phyloP scores from a whole-genome alignment of 2,329 filamentous ascomycete genomes.

The Xylariaceae sp. region DNA sequence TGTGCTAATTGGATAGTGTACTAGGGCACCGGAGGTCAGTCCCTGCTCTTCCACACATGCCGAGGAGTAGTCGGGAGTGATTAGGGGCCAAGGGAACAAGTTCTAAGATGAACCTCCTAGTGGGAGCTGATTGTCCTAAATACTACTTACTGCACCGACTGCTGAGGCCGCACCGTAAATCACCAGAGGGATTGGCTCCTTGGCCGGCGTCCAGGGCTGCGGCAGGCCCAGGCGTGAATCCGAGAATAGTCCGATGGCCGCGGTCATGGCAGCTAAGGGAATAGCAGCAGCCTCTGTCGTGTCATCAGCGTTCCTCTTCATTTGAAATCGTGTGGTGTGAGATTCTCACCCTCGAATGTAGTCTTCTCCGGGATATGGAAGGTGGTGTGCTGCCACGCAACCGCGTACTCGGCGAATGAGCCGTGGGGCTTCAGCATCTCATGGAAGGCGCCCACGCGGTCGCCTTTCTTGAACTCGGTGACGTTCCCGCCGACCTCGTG shows the following conservation, averaged over 20 bases:
- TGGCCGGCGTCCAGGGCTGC: slow-evolving; percentile 40
- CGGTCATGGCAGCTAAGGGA: slow-evolving; percentile 51
- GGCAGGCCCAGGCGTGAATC: slow-evolving; percentile 37
- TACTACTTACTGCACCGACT: too few species aligned
- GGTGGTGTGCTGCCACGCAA: slow-evolving; percentile 51
- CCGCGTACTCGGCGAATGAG: slow-evolving; percentile 57
- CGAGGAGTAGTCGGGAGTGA: slow-evolving; percentile 52
- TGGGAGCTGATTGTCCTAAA: too few species aligned
- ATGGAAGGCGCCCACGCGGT: slow-evolving; percentile 45
- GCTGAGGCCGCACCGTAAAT: slow-evolving; percentile 53
- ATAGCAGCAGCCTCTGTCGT: slow-evolving; percentile 50
- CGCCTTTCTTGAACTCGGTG: slow-evolving; percentile 49
- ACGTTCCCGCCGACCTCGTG: slow-evolving; percentile 51
- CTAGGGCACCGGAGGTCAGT: slow-evolving; percentile 53
- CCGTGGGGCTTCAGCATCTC: slow-evolving; percentile 48
- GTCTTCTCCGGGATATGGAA: slow-evolving; percentile 48
- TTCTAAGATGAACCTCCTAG: too few species aligned
- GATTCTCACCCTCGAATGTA: slow-evolving; percentile 42
- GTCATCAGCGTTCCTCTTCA: background rate
- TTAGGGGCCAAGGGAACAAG: too few species aligned
- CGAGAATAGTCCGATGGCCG: slow-evolving; percentile 46
- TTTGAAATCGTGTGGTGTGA: background rate
- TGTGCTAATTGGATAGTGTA: slow-evolving; percentile 54
- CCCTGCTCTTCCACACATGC: too few species aligned
- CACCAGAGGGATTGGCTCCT: slow-evolving; percentile 30